Percentiles rank a stretch among this genome's conserved stretches.
These are phyloP conservation scores for Fistulifera pelliculosa DNA, from an alignment of 108 stramenopile species.

Conservation along the genomic window DNA sequence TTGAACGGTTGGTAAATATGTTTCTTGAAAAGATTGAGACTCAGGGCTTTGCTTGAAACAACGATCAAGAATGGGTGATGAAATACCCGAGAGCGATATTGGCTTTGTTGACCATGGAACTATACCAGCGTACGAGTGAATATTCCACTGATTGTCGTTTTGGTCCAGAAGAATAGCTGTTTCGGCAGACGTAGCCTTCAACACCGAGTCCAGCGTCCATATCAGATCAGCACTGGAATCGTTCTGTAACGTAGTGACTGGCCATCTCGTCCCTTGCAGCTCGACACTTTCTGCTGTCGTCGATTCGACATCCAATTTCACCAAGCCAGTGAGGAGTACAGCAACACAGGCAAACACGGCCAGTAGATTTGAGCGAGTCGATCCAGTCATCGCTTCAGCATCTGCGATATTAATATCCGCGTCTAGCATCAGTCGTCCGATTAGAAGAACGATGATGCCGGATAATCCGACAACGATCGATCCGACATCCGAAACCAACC, in stretches of 20 bases:
- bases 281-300: slow-evolving; percentile 56
- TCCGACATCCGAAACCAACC: slow-evolving; percentile 49
- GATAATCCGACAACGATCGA: slow-evolving; percentile 56
- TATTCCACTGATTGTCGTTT: slow-evolving; percentile 30
- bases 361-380: slow-evolving; percentile 52
- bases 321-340: slow-evolving; percentile 71
- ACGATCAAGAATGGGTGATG: slow-evolving; percentile 66
- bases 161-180: slow-evolving; percentile 48
- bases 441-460: slow-evolving; percentile 40
- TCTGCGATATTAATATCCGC: background rate
- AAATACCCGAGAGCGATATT: background rate
- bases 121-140: slow-evolving; percentile 40
- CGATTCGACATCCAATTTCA: slow-evolving; percentile 64
- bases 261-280: slow-evolving; percentile 40
- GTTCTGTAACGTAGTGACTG: background rate
- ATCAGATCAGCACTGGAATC: slow-evolving; percentile 3
- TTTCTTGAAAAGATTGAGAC: slow-evolving; percentile 39
- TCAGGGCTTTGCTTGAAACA: background rate
- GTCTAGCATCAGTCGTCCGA: slow-evolving; percentile 32
- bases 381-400: slow-evolving; percentile 19
- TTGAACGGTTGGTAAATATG: slow-evolving; percentile 78
- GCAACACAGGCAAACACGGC: slow-evolving; percentile 73
- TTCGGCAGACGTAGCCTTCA: slow-evolving; percentile 57
- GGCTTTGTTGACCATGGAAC: slow-evolving; percentile 21
- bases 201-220: slow-evolving; percentile 56